Base-by-base conservation (phyloP, 345 rosid genomes). In the Eucalyptus curtisii region DNA sequence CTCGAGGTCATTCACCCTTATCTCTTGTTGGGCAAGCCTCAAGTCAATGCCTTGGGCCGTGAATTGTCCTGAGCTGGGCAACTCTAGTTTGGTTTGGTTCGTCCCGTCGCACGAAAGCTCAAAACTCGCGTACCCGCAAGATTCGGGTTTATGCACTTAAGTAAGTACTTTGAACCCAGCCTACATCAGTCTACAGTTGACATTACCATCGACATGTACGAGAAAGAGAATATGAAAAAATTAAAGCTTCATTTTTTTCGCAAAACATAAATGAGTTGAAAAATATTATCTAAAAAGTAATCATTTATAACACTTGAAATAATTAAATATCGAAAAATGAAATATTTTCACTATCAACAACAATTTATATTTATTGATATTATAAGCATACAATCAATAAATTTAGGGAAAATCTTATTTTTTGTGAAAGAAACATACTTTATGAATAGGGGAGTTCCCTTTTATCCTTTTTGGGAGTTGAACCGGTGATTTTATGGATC, bases 1-100 rank as follows among this genome's bases (percentile, higher is more conserved):
- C 8, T 90, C 71, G 6, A 92, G 96, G 87, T 97, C 98, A 85
- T 91, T 96, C 66, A 95, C 91, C 97, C 94, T 92, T 85, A 96
- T 79, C 90, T 95, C 94, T 48, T 95, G 98, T 1, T 52, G 57
- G 57, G 57, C 57, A 52, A 52, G 57, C 25, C 13, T 92, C 87
- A 2, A 96, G 89, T 93, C 93, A 30, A 97, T 93, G 15, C 84
- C 91, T 16, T 90, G 93, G 89, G 96, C 90, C 64, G 68, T 90
- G 92, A 95, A 95, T 25, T 71, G 88, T 40, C 95, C 95, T 10
- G 95, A 91, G 22, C 76, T 61, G 49, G 95, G 95, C 3, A 89
- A 89, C 49, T 90, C 57, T 10, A 1, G 10, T 19, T 19, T 52
- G 57, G 57, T 52, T 52, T 52, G 57, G 57, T 1, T 52, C 57